Conservation (phyloP, 2,329 filamentous ascomycete genomes). For the Juglanconis juglandina region DNA sequence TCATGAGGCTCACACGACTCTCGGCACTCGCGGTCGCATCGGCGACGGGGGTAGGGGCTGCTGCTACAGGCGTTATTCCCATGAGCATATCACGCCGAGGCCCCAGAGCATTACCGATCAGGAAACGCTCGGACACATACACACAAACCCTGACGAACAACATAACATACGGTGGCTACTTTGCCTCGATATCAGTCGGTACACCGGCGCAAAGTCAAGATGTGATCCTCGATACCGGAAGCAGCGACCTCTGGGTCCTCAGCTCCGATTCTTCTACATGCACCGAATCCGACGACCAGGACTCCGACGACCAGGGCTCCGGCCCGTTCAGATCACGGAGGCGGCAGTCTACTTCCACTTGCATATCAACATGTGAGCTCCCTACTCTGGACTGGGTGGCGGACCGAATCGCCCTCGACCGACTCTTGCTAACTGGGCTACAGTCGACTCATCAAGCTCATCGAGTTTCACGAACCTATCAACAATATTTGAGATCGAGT, state of each 20-base stretch:
- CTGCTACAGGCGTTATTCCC: slow-evolving; percentile 1
- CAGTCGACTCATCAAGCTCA: slow-evolving; percentile 43
- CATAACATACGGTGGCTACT: slow-evolving; percentile 53
- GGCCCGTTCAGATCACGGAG: slow-evolving; percentile 26
- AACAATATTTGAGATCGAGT: slow-evolving; percentile 54
- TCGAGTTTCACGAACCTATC: slow-evolving; percentile 42
- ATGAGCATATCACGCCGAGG: background rate
- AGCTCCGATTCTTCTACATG: slow-evolving; percentile 37
- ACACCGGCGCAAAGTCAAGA: slow-evolving; percentile 54
- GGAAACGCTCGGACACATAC: slow-evolving; percentile 17
- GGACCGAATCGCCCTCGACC: background rate
- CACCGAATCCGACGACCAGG: slow-evolving; percentile 23
- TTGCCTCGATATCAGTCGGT: slow-evolving; percentile 53
- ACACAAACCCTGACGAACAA: slow-evolving; percentile 48
- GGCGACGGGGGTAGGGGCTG: background rate
- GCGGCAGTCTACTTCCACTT: slow-evolving; percentile 30
- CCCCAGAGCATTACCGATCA: slow-evolving; percentile 5
- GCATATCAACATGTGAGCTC: slow-evolving; percentile 40
- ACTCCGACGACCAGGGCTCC: background rate
- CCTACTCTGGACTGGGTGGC: background rate
- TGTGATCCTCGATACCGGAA: slow-evolving; percentile 60
- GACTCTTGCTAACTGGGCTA: background rate
- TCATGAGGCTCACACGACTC: background rate
- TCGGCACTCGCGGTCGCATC: background rate
- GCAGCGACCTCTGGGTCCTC: slow-evolving; percentile 60